A percentile compares a stretch with the other conserved stretches of the same genome.
phyloP scores from a whole-genome alignment of 805 yeast species.

The Zygotorulaspora chibaensis region DNA sequence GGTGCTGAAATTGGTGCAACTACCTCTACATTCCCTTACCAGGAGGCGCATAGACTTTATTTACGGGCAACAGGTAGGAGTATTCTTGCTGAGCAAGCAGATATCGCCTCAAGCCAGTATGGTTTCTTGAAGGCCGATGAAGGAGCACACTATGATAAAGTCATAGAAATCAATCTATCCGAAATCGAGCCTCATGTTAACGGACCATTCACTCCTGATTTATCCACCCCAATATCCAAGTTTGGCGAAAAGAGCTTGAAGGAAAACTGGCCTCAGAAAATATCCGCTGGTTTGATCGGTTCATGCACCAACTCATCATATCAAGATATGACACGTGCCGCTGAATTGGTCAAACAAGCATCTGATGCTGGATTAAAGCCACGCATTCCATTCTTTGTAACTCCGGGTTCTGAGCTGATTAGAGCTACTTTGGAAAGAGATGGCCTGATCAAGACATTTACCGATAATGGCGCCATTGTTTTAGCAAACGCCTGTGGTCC shows the following conservation, averaged over 20 bases:
- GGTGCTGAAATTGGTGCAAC: constrained; percentile 99
- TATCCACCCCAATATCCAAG: constrained; percentile 86
- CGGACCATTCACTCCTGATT: constrained; percentile 98
- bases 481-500: constrained; percentile 99
- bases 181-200: constrained; percentile 90
- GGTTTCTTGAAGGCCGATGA: constrained; percentile 76
- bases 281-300: constrained; percentile 93
- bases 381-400: constrained; percentile 85
- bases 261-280: constrained; percentile 81
- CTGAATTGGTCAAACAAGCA: constrained; percentile 85
- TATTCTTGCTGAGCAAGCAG: constrained; percentile 78
- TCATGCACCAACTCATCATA: constrained; percentile 98
- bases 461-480: constrained; percentile 84
- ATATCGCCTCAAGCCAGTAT: constrained; percentile 49
- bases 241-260: constrained; percentile 66
- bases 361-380: constrained; percentile 81
- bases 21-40: constrained; percentile 95
- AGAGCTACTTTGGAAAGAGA: constrained; percentile 96
- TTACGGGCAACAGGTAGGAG: constrained; percentile 79
- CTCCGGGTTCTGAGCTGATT: constrained; percentile 98
- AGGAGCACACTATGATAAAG: constrained; percentile 87
- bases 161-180: constrained; percentile 82
- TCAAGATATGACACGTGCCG: constrained; percentile 97
- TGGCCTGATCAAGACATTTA: constrained; percentile 77
- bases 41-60: constrained; percentile 72